phyloP scores from a whole-genome alignment of 176 grass and related monocot genomes.

The Thalia dealbata region DNA sequence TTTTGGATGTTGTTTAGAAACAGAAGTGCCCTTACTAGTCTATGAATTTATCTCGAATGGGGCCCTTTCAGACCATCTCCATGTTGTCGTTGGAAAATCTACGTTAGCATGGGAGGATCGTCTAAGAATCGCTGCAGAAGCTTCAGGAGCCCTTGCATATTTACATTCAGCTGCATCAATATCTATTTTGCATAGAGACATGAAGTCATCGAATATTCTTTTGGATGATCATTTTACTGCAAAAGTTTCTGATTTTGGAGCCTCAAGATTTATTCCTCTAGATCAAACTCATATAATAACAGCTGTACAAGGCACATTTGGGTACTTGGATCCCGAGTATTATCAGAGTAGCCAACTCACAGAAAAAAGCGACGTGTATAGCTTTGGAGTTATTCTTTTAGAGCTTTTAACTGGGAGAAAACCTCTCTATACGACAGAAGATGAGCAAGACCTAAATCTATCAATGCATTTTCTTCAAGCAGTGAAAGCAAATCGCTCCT shows the following conservation, averaged over 20 bases:
- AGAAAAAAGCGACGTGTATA: background rate
- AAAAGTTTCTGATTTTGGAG: slow-evolving; percentile 4
- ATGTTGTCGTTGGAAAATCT: background rate
- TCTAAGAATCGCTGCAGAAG: background rate
- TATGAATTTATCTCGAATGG: background rate
- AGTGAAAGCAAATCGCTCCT: background rate
- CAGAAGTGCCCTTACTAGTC: background rate
- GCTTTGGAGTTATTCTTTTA: slow-evolving; percentile 1
- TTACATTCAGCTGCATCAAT: background rate
- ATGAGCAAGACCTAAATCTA: background rate
- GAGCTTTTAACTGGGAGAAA: background rate
- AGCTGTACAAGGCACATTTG: background rate
- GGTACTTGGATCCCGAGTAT: background rate
- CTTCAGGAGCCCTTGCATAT: background rate
- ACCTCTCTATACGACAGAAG: background rate
- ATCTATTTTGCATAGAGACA: background rate
- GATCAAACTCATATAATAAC: background rate
- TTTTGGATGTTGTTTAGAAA: background rate
- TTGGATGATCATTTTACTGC: background rate
- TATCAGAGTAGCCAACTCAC: background rate
- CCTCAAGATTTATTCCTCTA: background rate
- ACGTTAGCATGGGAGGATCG: background rate
- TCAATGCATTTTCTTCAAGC: background rate
- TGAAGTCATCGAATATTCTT: background rate
- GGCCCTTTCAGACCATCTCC: background rate